These are phyloP conservation scores for Lipomyces yamadae DNA, from an alignment of 805 yeast genomes.

Conservation along the genomic window DNA sequence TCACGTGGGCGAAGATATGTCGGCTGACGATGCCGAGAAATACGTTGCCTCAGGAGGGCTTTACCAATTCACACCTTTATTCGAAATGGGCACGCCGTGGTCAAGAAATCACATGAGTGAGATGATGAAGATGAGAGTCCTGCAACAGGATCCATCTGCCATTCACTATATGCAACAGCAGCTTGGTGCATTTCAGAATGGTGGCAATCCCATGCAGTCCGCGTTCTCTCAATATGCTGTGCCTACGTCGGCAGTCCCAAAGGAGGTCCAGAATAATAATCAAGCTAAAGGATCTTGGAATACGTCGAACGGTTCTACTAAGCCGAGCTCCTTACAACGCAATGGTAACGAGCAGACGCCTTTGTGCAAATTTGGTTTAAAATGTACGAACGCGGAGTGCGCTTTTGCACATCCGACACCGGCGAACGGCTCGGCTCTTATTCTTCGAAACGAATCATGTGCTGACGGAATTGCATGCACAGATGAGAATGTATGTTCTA, in stretches of 20 bases:
- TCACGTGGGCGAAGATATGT: slow-evolving; percentile 79
- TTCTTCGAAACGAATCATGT: slow-evolving; percentile 76
- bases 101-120: background rate
- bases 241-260: background rate
- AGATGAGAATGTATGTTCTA: slow-evolving; percentile 45
- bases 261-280: background rate
- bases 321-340: slow-evolving; percentile 38
- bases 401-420: slow-evolving; percentile 94
- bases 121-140: background rate
- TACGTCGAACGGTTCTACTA: background rate
- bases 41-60: slow-evolving; percentile 51
- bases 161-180: background rate
- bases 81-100: slow-evolving; percentile 21
- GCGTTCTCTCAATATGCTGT: background rate
- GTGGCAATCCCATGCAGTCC: slow-evolving; percentile 4
- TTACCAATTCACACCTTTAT: slow-evolving; percentile 24
- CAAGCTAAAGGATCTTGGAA: background rate
- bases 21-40: slow-evolving; percentile 64
- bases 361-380: slow-evolving; percentile 76
- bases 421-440: slow-evolving; percentile 73
- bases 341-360: slow-evolving; percentile 47
- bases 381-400: slow-evolving; percentile 78
- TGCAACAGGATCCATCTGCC: background rate
- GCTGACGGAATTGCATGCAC: slow-evolving; percentile 66
- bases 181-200: background rate